Base-by-base conservation (phyloP, 495 filamentous ascomycete genomes). In the Penicillium canescens region DNA sequence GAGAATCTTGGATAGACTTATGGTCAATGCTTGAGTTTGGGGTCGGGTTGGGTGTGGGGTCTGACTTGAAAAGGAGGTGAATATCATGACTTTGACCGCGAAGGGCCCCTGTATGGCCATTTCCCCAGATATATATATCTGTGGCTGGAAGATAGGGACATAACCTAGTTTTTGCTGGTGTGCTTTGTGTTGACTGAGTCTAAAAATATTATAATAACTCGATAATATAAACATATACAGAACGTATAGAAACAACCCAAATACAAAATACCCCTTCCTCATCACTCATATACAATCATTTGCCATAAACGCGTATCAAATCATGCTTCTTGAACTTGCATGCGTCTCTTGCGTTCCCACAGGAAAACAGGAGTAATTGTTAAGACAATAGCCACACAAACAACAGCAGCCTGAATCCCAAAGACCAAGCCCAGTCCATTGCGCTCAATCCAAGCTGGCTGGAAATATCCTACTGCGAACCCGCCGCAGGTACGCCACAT, bases 381-480 rank as follows among this genome's bases (percentile, higher is more conserved):
- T 37, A 73, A 39, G 12, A 70, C 37, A 23, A 63, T 24, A 4
- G 60, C 60, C 2, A 58, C 61, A 28, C 67, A 66, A 8, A 78
- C 62, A 23, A 79, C 66, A 14, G 61, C 67, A 14, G 71, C 74
- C 55, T 80, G 77, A 2, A 67, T 61, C 0, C 76, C 76, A 60
- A 79, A 78, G 0, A 77, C 68, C 1, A 76, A 60, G 0, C 70
- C 76, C 1, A 70, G 38, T 3, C 76, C 76, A 50, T 72, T 71
- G 1, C 52, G 55, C 10, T 48, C 51, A 14, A 76, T 75, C 77
- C 77, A 80, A 1, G 63, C 49, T 13, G 69, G 57, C 56, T 79
- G 74, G 64, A 79, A 78, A 44, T 80, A 79, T 12, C 66, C 70
- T 14, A 80, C 73, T 0, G 66, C 65, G 42, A 80, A 80, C 2